Evolutionary conservation across 2,329 filamentous ascomycete genomes (phyloP).

Genomic region (Monilinia laxa): DNA sequence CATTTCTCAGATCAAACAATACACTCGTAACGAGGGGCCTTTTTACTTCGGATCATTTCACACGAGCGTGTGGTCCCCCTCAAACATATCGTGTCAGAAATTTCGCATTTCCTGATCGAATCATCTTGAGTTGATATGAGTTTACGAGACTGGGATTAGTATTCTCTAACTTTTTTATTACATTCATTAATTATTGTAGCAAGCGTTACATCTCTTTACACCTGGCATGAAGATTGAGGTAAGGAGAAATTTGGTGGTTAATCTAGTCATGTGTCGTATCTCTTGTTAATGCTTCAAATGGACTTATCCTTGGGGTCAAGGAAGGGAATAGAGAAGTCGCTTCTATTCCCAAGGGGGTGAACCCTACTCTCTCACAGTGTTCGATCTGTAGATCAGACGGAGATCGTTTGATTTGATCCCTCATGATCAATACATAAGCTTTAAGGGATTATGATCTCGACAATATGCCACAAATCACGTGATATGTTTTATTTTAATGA

Average conservation of each 20-base stretch:
- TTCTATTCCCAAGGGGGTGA: background rate
- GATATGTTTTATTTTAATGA: background rate
- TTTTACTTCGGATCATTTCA: background rate
- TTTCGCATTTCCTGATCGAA: background rate
- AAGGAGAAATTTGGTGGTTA: background rate
- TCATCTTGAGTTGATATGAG: constrained; percentile 12
- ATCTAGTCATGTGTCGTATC: background rate
- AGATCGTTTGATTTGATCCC: background rate
- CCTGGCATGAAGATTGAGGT: background rate
- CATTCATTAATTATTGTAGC: background rate
- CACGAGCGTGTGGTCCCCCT: background rate
- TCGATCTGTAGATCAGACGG: background rate
- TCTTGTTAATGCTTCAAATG: background rate
- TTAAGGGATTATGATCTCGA: too few species aligned
- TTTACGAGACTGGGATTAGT: background rate
- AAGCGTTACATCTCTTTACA: background rate
- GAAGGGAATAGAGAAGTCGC: background rate
- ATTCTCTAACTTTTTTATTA: background rate
- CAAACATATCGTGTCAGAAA: background rate
- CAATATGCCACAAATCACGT: background rate
- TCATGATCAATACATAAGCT: too few species aligned
- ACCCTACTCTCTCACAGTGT: background rate
- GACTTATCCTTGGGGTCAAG: background rate
- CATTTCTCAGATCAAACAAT: constrained; percentile 3
- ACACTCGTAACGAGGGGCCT: background rate